A percentile compares a stretch with the other conserved stretches of the same genome.
phyloP scores from a whole-genome alignment of 2,329 filamentous ascomycete genomes.

The Chaetomiaceae sp. region DNA sequence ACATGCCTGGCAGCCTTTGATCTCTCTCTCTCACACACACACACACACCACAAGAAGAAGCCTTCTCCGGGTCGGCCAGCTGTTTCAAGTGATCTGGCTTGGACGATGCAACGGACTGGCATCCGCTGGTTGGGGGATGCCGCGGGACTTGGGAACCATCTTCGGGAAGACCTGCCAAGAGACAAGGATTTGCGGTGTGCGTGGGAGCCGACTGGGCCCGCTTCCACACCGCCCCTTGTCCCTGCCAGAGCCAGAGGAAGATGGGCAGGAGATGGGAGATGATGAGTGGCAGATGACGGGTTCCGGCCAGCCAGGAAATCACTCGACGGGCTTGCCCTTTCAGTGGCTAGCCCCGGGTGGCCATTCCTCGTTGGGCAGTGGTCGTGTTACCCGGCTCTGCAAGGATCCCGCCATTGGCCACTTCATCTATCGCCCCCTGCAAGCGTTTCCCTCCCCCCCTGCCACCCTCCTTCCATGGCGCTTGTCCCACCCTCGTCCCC shows the following conservation, averaged over 20 bases:
- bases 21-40: too few relatives aligned
- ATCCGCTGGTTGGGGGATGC: not conserved
- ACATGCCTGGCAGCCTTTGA: too few relatives aligned
- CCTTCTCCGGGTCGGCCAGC: conserved; percentile 6
- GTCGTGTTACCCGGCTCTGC: conserved; percentile 37
- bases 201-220: conserved; percentile 16
- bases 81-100: conserved; percentile 20
- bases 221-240: conserved; percentile 27
- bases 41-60: too few relatives aligned
- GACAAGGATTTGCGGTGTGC: conserved; percentile 22
- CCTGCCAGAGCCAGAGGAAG: conserved; percentile 15
- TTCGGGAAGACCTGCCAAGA: conserved; percentile 18
- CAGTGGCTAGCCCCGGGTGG: conserved; percentile 42
- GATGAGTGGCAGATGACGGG: conserved; percentile 14
- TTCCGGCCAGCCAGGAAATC: conserved; percentile 14
- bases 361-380: conserved; percentile 48
- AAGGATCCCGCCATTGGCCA: conserved; percentile 44
- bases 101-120: conserved; percentile 1
- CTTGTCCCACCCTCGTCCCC: conserved; percentile 36
- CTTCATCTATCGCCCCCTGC: conserved; percentile 43
- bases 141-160: conserved; percentile 8
- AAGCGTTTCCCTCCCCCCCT: conserved; percentile 42
- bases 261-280: conserved; percentile 10
- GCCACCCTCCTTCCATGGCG: conserved; percentile 35
- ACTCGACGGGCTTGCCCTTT: conserved; percentile 16